These are phyloP conservation scores for Hortaea werneckii DNA, from an alignment of 2,329 filamentous ascomycete genomes.

Conservation along the genomic window DNA sequence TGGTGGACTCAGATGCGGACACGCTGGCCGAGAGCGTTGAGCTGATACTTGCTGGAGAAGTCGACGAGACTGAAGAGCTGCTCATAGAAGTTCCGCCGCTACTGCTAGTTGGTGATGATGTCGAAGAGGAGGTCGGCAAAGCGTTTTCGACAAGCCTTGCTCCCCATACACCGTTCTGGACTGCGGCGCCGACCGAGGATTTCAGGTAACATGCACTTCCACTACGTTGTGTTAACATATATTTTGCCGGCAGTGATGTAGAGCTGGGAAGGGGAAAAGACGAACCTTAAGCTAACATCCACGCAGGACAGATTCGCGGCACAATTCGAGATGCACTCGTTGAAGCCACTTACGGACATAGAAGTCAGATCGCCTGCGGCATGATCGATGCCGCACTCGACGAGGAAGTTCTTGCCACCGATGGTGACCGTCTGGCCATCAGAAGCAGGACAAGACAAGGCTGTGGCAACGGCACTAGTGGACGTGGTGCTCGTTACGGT, in stretches of 20 bases:
- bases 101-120: not conserved
- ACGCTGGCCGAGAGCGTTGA: not conserved
- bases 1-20: not conserved
- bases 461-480: not conserved
- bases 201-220: not conserved
- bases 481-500: not conserved
- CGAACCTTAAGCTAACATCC: constrained; percentile 13
- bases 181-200: not conserved
- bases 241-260: too few relatives aligned
- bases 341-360: constrained; percentile 13
- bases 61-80: too few relatives aligned
- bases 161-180: constrained; percentile 16
- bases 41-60: too few relatives aligned
- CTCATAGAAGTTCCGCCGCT: too few relatives aligned
- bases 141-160: constrained; percentile 16
- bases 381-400: constrained; percentile 21
- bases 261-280: constrained; percentile 13
- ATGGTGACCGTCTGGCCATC: constrained; percentile 8
- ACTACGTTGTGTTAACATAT: too few relatives aligned
- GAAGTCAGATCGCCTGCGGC: constrained; percentile 20
- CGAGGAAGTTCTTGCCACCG: constrained; percentile 10
- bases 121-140: not conserved
- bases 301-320: constrained; percentile 21
- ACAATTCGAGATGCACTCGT: constrained; percentile 23
- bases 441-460: constrained; percentile 10